Conservation (phyloP, 208 protist species). For the Trypanosomatidae sp. region DNA sequence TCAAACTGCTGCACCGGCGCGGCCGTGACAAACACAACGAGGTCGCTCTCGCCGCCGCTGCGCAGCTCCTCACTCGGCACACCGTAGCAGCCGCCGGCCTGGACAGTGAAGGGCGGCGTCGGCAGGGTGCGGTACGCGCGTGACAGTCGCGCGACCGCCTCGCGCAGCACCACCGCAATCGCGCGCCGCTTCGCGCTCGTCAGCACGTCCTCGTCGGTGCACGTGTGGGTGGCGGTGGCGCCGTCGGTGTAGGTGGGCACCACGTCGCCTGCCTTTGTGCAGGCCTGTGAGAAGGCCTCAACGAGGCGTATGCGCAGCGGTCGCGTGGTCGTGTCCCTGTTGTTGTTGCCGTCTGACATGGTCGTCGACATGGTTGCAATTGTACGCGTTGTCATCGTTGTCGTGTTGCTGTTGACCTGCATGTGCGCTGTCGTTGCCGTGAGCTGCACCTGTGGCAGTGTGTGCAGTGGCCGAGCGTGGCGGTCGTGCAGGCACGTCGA, state of each 20-base stretch:
- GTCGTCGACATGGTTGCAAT: too few species aligned
- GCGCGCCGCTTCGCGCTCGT: slow-evolving; percentile 10
- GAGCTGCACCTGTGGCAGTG: too few species aligned
- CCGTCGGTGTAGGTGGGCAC: slow-evolving; percentile 1
- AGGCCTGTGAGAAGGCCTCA: slow-evolving; percentile 13
- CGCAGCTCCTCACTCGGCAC: slow-evolving; percentile 8
- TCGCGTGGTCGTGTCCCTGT: too few species aligned
- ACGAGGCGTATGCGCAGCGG: slow-evolving; percentile 18
- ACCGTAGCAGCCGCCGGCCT: slow-evolving; percentile 1
- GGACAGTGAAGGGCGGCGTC: slow-evolving; percentile 2
- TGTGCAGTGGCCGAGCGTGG: too few species aligned
- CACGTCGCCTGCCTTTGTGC: slow-evolving; percentile 6
- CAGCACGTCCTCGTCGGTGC: slow-evolving; percentile 13
- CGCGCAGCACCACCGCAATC: slow-evolving; percentile 11
- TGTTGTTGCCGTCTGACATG: too few species aligned
- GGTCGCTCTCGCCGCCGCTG: slow-evolving; percentile 17
- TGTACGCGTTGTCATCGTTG: too few species aligned
- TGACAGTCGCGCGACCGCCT: slow-evolving; percentile 21
- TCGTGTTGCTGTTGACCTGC: too few species aligned
- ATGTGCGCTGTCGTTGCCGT: too few species aligned
- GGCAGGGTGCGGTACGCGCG: slow-evolving; percentile 18
- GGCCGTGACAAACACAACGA: slow-evolving; percentile 46
- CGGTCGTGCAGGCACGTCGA: too few species aligned
- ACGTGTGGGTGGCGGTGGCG: slow-evolving; percentile 6
- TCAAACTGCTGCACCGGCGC: slow-evolving; percentile 2